These are phyloP conservation scores for Sporodiniella umbellata DNA, from an alignment of 371 early-diverging fungal species.

Conservation along the genomic window DNA sequence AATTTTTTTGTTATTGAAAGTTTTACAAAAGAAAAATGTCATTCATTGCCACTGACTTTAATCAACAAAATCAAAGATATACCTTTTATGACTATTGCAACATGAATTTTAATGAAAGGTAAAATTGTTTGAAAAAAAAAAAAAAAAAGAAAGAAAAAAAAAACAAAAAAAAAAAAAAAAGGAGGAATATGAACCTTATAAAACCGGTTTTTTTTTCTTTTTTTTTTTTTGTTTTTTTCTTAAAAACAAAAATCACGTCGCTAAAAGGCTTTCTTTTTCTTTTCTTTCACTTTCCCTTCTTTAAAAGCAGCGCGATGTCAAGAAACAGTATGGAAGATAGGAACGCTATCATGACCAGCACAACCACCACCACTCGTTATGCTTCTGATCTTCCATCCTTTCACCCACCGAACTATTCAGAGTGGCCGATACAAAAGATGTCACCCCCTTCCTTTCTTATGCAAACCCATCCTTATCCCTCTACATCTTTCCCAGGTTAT, in stretches of 20 bases:
- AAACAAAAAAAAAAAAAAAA: not conserved
- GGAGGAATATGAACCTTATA: not conserved
- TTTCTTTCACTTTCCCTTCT: not conserved
- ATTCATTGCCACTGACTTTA: not conserved
- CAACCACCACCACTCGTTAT: not conserved
- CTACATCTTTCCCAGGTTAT: not conserved
- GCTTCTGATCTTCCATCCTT: constrained; percentile 1
- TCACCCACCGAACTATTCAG: not conserved
- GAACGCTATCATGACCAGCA: not conserved
- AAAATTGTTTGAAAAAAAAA: not conserved
- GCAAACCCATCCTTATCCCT: not conserved
- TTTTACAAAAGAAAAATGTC: not conserved
- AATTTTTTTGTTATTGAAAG: not conserved
- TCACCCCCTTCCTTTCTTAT: not conserved
- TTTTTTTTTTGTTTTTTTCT: not conserved
- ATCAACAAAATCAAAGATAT: not conserved
- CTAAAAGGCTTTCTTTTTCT: not conserved
- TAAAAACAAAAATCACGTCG: not conserved
- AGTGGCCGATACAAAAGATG: not conserved
- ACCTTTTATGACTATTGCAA: not conserved
- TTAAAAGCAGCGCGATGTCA: not conserved
- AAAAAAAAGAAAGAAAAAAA: not conserved
- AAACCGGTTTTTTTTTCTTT: not conserved
- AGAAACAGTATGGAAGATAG: not conserved
- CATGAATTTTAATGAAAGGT: not conserved